phyloP scores from a whole-genome alignment of 306 rosid species.

The Hippophae rhamnoides region DNA sequence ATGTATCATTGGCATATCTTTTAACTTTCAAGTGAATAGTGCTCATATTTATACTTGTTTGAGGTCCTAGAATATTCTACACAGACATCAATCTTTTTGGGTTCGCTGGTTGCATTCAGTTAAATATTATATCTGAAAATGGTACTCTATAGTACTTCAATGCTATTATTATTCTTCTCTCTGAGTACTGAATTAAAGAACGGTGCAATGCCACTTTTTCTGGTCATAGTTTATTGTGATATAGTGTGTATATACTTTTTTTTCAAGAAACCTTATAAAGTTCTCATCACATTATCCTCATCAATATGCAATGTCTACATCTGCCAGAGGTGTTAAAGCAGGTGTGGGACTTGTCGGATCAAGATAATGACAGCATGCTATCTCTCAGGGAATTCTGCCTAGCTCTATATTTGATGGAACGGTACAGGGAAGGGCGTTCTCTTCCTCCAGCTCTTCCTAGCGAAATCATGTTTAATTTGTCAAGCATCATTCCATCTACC shows the following conservation, averaged over 20 bases:
- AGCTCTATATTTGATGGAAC: slow-evolving; percentile 92
- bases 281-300: slow-evolving; percentile 30
- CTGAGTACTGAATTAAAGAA: too few species aligned
- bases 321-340: slow-evolving; percentile 89
- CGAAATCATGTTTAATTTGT: slow-evolving; percentile 57
- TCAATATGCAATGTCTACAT: slow-evolving; percentile 30
- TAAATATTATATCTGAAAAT: too few species aligned
- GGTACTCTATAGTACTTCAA: too few species aligned
- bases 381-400: slow-evolving; percentile 92
- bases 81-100: too few species aligned
- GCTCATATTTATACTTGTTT: too few species aligned
- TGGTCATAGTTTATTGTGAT: neutral
- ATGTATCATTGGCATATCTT: too few species aligned
- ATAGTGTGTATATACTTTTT: neutral
- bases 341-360: slow-evolving; percentile 99
- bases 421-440: slow-evolving; percentile 78
- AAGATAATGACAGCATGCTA: slow-evolving; percentile 97
- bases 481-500: slow-evolving; percentile 46
- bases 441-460: slow-evolving; percentile 79
- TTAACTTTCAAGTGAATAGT: too few species aligned
- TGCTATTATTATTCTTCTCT: too few species aligned
- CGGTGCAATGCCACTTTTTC: neutral
- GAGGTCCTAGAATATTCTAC: too few species aligned
- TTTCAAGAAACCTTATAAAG: slow-evolving; percentile 15
- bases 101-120: too few species aligned